A percentile compares a stretch with the other conserved stretches of the same genome.
Evolutionary conservation across 2,329 filamentous ascomycete genomes (phyloP).

Genomic region (Sclerotinia subarctica): DNA sequence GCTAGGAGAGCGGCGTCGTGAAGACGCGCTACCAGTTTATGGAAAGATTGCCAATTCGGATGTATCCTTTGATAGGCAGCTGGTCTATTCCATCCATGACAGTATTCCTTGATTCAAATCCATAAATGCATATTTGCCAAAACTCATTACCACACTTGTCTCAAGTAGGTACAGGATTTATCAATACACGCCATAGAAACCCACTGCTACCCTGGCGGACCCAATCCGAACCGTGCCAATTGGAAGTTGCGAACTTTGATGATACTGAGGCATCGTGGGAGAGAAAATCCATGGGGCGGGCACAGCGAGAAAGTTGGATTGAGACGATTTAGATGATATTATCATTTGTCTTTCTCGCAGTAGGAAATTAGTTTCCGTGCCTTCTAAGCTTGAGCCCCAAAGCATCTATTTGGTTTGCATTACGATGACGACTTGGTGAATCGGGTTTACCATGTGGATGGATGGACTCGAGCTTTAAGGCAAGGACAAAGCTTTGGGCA

Average conservation of each 20-base stretch:
- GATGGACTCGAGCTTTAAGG: background rate
- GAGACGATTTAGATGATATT: background rate
- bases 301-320: constrained; percentile 10
- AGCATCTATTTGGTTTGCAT: background rate
- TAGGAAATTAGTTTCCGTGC: background rate
- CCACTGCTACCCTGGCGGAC: background rate
- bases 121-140: constrained; percentile 1
- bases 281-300: background rate
- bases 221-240: constrained; percentile 9
- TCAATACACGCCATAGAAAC: constrained; percentile 5
- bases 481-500: constrained; percentile 12
- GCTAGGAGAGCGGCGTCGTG: constrained; percentile 18
- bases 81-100: constrained; percentile 16
- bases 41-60: constrained; percentile 9
- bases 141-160: constrained; percentile 12
- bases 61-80: background rate
- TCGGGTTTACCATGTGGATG: background rate
- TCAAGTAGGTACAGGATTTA: constrained; percentile 1
- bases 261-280: background rate
- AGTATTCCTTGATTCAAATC: constrained; percentile 1
- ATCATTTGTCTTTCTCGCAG: background rate
- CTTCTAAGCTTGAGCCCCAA: background rate
- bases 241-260: background rate
- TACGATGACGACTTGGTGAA: background rate
- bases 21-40: constrained; percentile 9